Conservation (phyloP, 352 stramenopile species). For the Phytophthora niederhauseri region DNA sequence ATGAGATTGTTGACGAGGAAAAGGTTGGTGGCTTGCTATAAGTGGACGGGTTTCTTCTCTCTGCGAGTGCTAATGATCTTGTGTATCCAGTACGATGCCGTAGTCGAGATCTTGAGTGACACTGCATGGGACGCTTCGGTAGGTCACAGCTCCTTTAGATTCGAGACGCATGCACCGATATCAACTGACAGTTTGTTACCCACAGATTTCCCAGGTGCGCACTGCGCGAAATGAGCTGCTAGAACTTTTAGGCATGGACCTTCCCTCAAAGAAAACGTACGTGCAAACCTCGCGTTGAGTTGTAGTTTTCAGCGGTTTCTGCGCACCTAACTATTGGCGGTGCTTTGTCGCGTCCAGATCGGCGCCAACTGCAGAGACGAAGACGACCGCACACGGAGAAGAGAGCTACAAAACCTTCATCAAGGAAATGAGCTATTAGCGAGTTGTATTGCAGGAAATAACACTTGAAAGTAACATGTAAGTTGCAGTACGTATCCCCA, state of each 20-base stretch:
- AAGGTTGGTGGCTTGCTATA: conserved; percentile 46
- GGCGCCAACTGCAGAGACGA: conserved; percentile 1
- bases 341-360: background rate
- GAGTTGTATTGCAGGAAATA: conserved; percentile 8
- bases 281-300: conserved; percentile 13
- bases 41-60: background rate
- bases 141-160: conserved; percentile 1
- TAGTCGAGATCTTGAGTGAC: conserved; percentile 80
- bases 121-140: conserved; percentile 84
- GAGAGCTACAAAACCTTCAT: conserved; percentile 68
- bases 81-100: conserved; percentile 57
- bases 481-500: conserved; percentile 25
- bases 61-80: conserved; percentile 1
- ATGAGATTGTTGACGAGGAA: conserved; percentile 67
- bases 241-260: conserved; percentile 65
- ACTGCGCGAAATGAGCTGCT: conserved; percentile 66
- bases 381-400: conserved; percentile 11
- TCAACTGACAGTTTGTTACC: background rate
- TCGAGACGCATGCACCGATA: background rate
- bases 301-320: background rate
- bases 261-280: conserved; percentile 64
- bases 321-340: background rate
- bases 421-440: conserved; percentile 80
- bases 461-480: conserved; percentile 10
- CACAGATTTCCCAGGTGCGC: conserved; percentile 57